phyloP scores from a whole-genome alignment of 2,329 filamentous ascomycete species.

The Aspergillus vadensis region DNA sequence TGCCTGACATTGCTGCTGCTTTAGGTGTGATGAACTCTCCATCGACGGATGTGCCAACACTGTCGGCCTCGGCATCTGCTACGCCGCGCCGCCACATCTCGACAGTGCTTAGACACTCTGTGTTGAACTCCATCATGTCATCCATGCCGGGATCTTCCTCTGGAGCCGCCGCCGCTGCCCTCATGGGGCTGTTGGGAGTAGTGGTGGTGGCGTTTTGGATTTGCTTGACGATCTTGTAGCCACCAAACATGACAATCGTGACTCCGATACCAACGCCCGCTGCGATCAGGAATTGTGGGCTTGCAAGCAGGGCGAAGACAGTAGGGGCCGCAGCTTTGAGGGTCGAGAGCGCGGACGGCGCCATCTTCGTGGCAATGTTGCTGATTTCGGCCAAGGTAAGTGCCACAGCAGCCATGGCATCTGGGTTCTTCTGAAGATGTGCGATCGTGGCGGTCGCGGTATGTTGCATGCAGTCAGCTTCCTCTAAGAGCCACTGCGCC shows the following conservation, averaged over 20 bases:
- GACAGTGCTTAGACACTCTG: conserved; percentile 57
- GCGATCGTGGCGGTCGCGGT: conserved; percentile 80
- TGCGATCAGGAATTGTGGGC: conserved; percentile 92
- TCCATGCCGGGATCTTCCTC: conserved; percentile 47
- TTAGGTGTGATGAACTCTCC: conserved; percentile 66
- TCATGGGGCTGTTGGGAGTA: background rate
- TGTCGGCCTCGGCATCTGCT: conserved; percentile 57
- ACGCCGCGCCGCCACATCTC: conserved; percentile 67
- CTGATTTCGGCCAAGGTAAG: conserved; percentile 90
- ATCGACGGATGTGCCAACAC: conserved; percentile 62
- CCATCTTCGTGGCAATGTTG: conserved; percentile 77
- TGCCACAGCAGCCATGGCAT: conserved; percentile 90
- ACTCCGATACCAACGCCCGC: conserved; percentile 85
- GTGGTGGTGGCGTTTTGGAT: conserved; percentile 54
- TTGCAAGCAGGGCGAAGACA: conserved; percentile 81
- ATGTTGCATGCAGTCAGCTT: conserved; percentile 86
- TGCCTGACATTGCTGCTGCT: conserved; percentile 53
- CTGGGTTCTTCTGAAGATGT: conserved; percentile 77
- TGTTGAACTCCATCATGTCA: conserved; percentile 57
- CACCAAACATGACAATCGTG: conserved; percentile 93
- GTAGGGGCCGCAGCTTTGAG: conserved; percentile 82
- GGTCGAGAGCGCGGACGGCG: conserved; percentile 72
- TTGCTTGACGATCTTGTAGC: conserved; percentile 95
- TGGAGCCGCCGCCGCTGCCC: conserved; percentile 2
- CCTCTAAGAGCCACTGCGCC: conserved; percentile 76